phyloP scores from a whole-genome alignment of 108 stramenopile species.

The Stephanodiscus triporus region DNA sequence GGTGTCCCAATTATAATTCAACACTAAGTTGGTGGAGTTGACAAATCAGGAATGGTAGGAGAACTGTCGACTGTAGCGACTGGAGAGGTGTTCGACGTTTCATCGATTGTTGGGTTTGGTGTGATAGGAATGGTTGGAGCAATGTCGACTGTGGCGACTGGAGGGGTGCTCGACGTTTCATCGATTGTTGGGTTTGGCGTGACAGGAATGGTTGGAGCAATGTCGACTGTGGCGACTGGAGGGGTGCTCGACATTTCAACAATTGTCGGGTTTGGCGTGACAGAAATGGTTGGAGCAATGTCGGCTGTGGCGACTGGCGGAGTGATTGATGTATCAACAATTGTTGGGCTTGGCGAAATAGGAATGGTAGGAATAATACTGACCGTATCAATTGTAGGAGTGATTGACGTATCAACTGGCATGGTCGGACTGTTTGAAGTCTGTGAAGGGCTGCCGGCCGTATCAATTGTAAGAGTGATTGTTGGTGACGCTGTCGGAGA shows the following conservation, averaged over 20 bases:
- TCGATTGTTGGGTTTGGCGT: neutral
- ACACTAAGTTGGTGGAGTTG: neutral
- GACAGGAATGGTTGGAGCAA: too few relatives aligned
- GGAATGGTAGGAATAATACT: neutral
- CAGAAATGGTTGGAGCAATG: neutral
- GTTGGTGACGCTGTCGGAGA: neutral
- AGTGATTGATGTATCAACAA: neutral
- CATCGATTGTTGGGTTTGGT: neutral
- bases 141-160: neutral
- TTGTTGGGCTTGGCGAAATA: neutral
- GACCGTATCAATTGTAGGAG: too few relatives aligned
- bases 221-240: too few relatives aligned
- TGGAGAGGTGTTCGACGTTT: too few relatives aligned
- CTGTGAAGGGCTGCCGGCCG: neutral
- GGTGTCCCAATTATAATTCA: too few relatives aligned
- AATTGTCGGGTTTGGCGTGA: neutral
- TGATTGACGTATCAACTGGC: neutral
- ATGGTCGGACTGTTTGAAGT: neutral
- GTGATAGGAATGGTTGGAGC: neutral
- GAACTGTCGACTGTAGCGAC: too few relatives aligned
- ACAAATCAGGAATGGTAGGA: too few relatives aligned
- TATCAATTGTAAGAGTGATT: too few relatives aligned
- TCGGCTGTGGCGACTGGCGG: neutral
- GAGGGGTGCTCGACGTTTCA: neutral
- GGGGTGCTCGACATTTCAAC: too few relatives aligned